phyloP scores from a whole-genome alignment of 1,139 yeast genomes.

The Nakaseomyces sp. region DNA sequence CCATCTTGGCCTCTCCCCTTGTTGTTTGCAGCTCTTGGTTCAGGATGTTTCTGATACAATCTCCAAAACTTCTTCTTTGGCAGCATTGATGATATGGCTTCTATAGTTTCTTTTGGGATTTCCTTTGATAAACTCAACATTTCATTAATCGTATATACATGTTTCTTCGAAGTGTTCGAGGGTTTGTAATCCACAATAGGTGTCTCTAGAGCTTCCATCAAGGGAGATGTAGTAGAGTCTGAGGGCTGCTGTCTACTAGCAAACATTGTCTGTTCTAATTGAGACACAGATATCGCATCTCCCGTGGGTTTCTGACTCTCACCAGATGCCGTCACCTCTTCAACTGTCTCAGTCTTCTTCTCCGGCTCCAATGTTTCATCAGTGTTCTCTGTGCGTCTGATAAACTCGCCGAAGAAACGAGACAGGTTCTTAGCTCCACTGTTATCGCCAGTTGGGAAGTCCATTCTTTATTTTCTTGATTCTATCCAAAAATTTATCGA shows the following conservation, averaged over 20 bases:
- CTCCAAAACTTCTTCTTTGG: slow-evolving; percentile 32
- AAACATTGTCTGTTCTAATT: background rate
- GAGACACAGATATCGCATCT: slow-evolving; percentile 1
- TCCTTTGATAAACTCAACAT: slow-evolving; percentile 13
- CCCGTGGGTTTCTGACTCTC: too few relatives aligned
- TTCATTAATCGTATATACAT: slow-evolving; percentile 22
- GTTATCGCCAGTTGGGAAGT: background rate
- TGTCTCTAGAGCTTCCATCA: background rate
- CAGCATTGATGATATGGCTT: slow-evolving; percentile 12
- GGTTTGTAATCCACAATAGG: slow-evolving; percentile 20
- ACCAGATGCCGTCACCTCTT: too few relatives aligned
- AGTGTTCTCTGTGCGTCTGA: slow-evolving; percentile 1
- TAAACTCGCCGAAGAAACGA: slow-evolving; percentile 3
- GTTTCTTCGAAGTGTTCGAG: slow-evolving; percentile 9
- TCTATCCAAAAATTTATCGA: too few relatives aligned
- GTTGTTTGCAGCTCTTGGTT: slow-evolving; percentile 11
- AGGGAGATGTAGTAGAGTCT: too few relatives aligned
- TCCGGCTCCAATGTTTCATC: background rate
- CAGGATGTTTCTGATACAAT: slow-evolving; percentile 21
- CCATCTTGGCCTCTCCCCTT: slow-evolving; percentile 9
- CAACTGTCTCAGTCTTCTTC: background rate
- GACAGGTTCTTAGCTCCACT: slow-evolving; percentile 4
- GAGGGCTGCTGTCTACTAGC: background rate
- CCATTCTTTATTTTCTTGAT: too few relatives aligned
- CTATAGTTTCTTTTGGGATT: slow-evolving; percentile 14